A percentile compares a stretch with the other conserved stretches of the same genome.
These are phyloP conservation scores for Magnusiomyces sp. DNA, from an alignment of 1,139 yeast genomes.

Conservation along the genomic window DNA sequence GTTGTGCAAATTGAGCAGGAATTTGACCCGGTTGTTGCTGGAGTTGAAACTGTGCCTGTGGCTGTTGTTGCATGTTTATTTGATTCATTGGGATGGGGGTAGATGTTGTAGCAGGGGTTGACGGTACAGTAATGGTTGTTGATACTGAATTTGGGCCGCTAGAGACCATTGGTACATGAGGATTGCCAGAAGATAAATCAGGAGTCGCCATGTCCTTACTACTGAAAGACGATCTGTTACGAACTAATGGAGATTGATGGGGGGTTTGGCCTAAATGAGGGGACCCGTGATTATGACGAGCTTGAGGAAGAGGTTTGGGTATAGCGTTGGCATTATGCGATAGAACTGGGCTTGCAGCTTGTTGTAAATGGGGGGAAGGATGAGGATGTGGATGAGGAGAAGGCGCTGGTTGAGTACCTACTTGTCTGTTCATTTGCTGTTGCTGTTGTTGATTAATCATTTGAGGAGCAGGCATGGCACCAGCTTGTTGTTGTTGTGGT, in stretches of 20 bases:
- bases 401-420: background rate
- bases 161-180: background rate
- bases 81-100: conserved; percentile 2
- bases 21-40: conserved; percentile 5
- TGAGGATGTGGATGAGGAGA: background rate
- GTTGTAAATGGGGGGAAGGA: background rate
- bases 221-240: background rate
- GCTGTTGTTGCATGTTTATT: conserved; percentile 2
- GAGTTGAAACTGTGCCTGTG: conserved; percentile 3
- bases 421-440: background rate
- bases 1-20: background rate
- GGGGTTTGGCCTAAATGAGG: conserved; percentile 1
- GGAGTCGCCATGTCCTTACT: background rate
- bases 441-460: background rate
- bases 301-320: background rate
- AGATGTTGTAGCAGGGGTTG: background rate
- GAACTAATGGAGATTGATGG: background rate
- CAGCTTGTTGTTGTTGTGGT: background rate
- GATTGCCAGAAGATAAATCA: background rate
- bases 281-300: background rate
- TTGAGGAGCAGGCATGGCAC: background rate
- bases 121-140: background rate
- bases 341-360: background rate
- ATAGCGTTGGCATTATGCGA: background rate
- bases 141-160: background rate